A percentile compares a stretch with the other conserved stretches of the same genome.
Conservation (phyloP, 176 grass and related monocot genomes). For the Oryza rufipogon region DNA sequence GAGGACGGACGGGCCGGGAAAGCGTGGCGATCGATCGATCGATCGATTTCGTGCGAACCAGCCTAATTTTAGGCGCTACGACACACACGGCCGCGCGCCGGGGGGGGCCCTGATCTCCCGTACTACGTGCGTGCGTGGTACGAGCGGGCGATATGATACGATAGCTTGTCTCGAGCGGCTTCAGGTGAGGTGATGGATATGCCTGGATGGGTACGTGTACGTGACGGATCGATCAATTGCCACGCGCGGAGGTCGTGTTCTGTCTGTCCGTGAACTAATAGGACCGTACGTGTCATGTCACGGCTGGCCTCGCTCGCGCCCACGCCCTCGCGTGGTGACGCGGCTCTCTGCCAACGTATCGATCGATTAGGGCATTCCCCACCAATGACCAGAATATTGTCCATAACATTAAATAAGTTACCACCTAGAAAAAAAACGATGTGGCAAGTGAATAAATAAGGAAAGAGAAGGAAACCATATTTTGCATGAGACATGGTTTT, state of each 20-base stretch:
- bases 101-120: not conserved
- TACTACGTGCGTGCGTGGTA: not conserved
- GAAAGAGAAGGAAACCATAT: too few species aligned
- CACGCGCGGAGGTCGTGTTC: too few species aligned
- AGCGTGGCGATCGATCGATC: not conserved
- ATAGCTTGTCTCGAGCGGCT: not conserved
- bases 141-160: not conserved
- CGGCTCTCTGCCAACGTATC: too few species aligned
- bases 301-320: too few species aligned
- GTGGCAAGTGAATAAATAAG: too few species aligned
- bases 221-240: not conserved
- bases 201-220: not conserved
- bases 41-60: not conserved
- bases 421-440: too few species aligned
- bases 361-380: too few species aligned
- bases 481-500: too few species aligned
- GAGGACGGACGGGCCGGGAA: not conserved
- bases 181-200: constrained; percentile 3
- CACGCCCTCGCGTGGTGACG: too few species aligned
- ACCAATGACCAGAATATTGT: too few species aligned
- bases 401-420: too few species aligned
- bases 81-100: not conserved
- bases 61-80: not conserved
- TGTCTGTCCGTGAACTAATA: not conserved
- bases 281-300: not conserved